Evolutionary conservation across 2,329 filamentous ascomycete genomes (phyloP), one percentile per base, ranked within the genome.

Genomic region (Colletotrichum karsti): DNA sequence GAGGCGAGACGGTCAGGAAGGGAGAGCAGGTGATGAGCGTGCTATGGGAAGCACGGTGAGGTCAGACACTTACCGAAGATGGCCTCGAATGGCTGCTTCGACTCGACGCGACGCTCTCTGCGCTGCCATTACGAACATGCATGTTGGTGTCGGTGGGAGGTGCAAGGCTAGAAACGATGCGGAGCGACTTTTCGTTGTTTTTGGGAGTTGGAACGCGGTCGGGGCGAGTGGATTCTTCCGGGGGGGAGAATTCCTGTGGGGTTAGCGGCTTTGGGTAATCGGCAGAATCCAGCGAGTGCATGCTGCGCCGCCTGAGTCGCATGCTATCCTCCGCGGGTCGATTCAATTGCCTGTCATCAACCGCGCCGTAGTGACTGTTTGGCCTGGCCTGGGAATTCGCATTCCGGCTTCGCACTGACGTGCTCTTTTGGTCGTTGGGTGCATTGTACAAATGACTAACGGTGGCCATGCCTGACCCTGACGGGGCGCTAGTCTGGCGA

Each of bases 261-360:
- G 77, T 77, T 72, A 80, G 59, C 70, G 77, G 74, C 69, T 75
- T 80, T 62, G 78, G 76, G 72, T 81, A 81, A 69, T 84, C 80
- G 72, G 80, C 72, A 74, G 81, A 80, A 78, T 88, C 85, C 68
- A 87, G 79, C 18, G 89, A 91, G 72, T 93, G 93, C 82, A 97
- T 88, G 80, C 94, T 98, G 72, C 94, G 90, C 76, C 94, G 90
- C 73, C 94, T 88, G 79, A 94, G 92, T 75, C 93, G 88, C 79
- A 92, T 94, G 9, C 92, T 94, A 7, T 90, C 88, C 28, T 95
- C 93, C 18, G 88, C 79, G n/a, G 81, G 77, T 26, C 84, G 78
- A 73, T 85, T 83, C 67, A 93, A 75, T 63, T 90, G 87, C 76
- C 90, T 88, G 73, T 96, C 93, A 78, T 97, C 93, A 33, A 80